These are phyloP conservation scores for Malassezia cuniculi DNA, from an alignment of 1,284 basidiomycete genomes.

Conservation along the genomic window DNA sequence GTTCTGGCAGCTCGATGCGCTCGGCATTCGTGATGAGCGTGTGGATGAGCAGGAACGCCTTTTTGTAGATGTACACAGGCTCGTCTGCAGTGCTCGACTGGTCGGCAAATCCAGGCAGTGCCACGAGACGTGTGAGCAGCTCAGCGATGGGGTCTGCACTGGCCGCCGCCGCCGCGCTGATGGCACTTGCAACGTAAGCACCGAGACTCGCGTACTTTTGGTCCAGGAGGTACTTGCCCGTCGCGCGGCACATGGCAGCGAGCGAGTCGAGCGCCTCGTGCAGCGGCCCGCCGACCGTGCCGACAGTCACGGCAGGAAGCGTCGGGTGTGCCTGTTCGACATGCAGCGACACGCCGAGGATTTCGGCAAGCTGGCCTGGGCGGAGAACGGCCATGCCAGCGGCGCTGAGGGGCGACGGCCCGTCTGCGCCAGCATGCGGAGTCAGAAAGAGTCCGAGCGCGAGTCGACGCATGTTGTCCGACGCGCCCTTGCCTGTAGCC, in stretches of 20 bases:
- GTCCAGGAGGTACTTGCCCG: conserved; percentile 56
- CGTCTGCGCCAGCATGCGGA: conserved; percentile 9
- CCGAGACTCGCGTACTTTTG: conserved; percentile 60
- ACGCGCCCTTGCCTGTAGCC: conserved; percentile 25
- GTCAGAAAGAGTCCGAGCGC: conserved; percentile 31
- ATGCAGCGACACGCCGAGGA: conserved; percentile 29
- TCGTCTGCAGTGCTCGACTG: conserved; percentile 9
- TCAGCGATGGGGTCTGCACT: conserved; percentile 2
- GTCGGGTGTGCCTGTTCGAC: conserved; percentile 59
- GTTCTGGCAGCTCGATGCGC: conserved; percentile 41
- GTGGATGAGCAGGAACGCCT: conserved; percentile 68
- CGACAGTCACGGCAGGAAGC: conserved; percentile 60
- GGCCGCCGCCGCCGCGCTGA: conserved; percentile 21
- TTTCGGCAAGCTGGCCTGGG: conserved; percentile 18
- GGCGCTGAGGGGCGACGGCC: conserved; percentile 13
- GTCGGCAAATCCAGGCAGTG: conserved; percentile 33
- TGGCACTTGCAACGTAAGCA: conserved; percentile 52
- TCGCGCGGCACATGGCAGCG: conserved; percentile 56
- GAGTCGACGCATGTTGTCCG: conserved; percentile 28
- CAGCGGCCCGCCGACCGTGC: conserved; percentile 58
- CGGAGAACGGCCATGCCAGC: conserved; percentile 16
- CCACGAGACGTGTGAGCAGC: neutral
- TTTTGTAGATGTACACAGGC: conserved; percentile 68
- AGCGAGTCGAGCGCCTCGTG: conserved; percentile 61
- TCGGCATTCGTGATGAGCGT: conserved; percentile 56